A percentile compares a stretch with the other conserved stretches of the same genome.
Conservation (phyloP, 2,329 filamentous ascomycete species). For the Claviceps capensis region DNA sequence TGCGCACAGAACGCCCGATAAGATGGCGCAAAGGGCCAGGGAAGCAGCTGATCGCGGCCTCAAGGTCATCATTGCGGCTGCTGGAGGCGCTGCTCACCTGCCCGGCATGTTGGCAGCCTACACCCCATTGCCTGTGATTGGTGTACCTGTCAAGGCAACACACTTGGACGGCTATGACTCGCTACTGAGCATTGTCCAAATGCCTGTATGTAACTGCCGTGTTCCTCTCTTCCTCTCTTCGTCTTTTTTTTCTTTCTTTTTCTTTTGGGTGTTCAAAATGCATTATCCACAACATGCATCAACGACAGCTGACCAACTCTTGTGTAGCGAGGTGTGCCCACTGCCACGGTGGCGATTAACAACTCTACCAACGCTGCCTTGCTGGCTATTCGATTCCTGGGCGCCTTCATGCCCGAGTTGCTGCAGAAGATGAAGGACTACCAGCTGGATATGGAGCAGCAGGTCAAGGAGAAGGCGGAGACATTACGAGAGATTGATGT, state of each 20-base stretch:
- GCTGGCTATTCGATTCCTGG: constrained; percentile 55
- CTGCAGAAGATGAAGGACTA: constrained; percentile 45
- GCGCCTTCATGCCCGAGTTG: constrained; percentile 41
- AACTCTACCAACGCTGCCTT: constrained; percentile 67
- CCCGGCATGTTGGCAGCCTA: constrained; percentile 64
- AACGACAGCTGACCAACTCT: constrained; percentile 13
- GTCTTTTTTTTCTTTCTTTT: not conserved
- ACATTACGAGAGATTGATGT: constrained; percentile 42
- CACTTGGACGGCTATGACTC: constrained; percentile 59
- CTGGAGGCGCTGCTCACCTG: constrained; percentile 59
- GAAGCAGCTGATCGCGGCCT: constrained; percentile 51
- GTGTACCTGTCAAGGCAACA: constrained; percentile 63
- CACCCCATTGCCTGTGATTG: constrained; percentile 61
- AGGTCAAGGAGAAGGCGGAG: constrained; percentile 50
- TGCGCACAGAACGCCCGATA: constrained; percentile 59
- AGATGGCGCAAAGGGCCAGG: constrained; percentile 54
- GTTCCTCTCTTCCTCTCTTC: not conserved
- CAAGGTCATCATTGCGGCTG: constrained; percentile 62
- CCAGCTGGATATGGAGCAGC: constrained; percentile 45
- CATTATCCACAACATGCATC: not conserved
- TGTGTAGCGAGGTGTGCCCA: constrained; percentile 45
- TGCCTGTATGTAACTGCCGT: constrained; percentile 42
- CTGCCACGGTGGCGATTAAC: constrained; percentile 66
- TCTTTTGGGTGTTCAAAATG: not conserved
- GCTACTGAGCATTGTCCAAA: constrained; percentile 61